These are phyloP conservation scores for Tolypocladium tundrense DNA, from an alignment of 2,329 filamentous ascomycete genomes.

Conservation along the genomic window DNA sequence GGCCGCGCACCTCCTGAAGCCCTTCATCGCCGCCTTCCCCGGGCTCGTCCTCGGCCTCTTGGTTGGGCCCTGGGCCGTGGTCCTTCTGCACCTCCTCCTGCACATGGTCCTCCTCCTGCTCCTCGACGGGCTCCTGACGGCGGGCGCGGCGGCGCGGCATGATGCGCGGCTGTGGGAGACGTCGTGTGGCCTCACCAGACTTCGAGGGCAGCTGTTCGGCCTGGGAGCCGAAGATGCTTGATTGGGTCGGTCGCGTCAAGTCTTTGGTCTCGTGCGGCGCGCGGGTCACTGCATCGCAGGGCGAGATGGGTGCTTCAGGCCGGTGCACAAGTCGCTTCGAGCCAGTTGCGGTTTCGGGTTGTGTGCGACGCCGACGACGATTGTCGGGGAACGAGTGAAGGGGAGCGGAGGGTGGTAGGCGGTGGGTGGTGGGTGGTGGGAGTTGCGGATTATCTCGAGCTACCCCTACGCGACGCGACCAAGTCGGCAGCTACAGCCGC, in stretches of 20 bases:
- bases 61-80: constrained; percentile 8
- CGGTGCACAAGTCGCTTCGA: background rate
- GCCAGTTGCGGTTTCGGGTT: background rate
- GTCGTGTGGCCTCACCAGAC: background rate
- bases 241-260: constrained; percentile 8
- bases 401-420: background rate
- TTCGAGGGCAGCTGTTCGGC: background rate
- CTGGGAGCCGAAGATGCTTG: constrained; percentile 1
- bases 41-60: constrained; percentile 2
- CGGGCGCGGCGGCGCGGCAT: constrained; percentile 27
- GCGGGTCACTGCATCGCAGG: constrained; percentile 14
- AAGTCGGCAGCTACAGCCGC: background rate
- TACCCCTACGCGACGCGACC: background rate
- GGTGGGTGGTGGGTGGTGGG: background rate
- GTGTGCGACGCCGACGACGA: background rate
- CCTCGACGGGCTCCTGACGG: constrained; percentile 17
- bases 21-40: background rate
- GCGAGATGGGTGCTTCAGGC: constrained; percentile 2
- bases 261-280: constrained; percentile 7
- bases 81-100: constrained; percentile 4
- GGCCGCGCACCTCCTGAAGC: constrained; percentile 23
- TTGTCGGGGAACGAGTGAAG: background rate
- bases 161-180: constrained; percentile 11
- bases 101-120: constrained; percentile 16
- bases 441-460: background rate